Conservation (phyloP, 768 basidiomycete genomes). For the Cystoderma amianthinum region DNA sequence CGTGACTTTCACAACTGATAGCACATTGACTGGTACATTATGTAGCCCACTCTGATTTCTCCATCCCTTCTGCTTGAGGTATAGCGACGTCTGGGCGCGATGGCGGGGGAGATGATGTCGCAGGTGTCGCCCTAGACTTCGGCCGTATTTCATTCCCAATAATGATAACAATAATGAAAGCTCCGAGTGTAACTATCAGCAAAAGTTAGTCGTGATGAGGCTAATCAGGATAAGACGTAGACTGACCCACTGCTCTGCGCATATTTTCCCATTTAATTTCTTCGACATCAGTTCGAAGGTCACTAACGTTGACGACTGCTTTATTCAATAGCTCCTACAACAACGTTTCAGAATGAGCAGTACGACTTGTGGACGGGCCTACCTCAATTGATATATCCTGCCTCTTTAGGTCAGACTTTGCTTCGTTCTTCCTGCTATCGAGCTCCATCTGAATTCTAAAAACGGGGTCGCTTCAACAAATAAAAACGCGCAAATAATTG, state of each 20-base stretch:
- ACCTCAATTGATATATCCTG: conserved; percentile 86
- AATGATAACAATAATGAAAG: conserved; percentile 65
- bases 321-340: conserved; percentile 69
- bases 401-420: conserved; percentile 74
- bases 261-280: conserved; percentile 88
- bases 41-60: conserved; percentile 24
- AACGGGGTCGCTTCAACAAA: conserved; percentile 2
- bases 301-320: conserved; percentile 65
- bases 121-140: conserved; percentile 23
- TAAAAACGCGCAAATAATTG: conserved; percentile 20
- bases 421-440: conserved; percentile 89
- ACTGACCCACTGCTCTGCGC: conserved; percentile 73
- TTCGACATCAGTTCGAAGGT: conserved; percentile 75
- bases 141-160: conserved; percentile 62
- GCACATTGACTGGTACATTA: too few species aligned
- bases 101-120: conserved; percentile 12
- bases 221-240: background rate
- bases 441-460: conserved; percentile 94
- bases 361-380: conserved; percentile 8
- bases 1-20: background rate
- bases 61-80: conserved; percentile 23
- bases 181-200: conserved; percentile 48
- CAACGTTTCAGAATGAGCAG: background rate
- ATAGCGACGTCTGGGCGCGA: conserved; percentile 17
- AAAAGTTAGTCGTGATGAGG: background rate